Evolutionary conservation across 495 filamentous ascomycete species (phyloP).

Genomic region (Xylaria cubensis): DNA sequence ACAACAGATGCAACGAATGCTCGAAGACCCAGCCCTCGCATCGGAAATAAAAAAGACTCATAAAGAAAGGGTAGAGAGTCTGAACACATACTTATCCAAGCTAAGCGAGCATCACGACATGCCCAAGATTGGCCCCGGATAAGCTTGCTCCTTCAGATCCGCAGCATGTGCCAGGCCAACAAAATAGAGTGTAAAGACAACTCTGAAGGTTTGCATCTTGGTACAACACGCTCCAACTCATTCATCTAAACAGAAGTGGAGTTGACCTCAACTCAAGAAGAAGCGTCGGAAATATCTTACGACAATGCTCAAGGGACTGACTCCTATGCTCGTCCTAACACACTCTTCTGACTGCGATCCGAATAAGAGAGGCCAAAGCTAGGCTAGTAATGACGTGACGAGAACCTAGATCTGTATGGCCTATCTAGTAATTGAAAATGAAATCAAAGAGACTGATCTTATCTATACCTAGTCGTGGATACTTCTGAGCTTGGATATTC

Average conservation of each 20-base stretch:
- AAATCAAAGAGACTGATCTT: background rate
- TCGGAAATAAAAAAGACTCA: constrained; percentile 89
- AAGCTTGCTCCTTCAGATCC: constrained; percentile 32
- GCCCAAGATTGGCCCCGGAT: constrained; percentile 83
- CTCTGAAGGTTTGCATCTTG: constrained; percentile 9
- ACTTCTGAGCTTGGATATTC: background rate
- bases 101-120: constrained; percentile 98
- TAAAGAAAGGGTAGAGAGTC: constrained; percentile 93
- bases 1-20: constrained; percentile 70
- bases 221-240: background rate
- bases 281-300: background rate
- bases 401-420: background rate
- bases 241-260: background rate
- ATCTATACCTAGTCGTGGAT: background rate
- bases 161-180: background rate
- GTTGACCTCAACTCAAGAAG: background rate
- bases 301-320: background rate
- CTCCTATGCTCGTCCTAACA: background rate
- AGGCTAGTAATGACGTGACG: background rate
- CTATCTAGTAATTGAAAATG: background rate
- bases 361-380: background rate
- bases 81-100: constrained; percentile 90
- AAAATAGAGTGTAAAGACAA: background rate
- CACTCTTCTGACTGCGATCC: background rate
- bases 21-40: constrained; percentile 51